A percentile compares a stretch with the other conserved stretches of the same genome.
phyloP scores from a whole-genome alignment of 331 rosid genomes.

The Rhamnella rubrinervis region DNA sequence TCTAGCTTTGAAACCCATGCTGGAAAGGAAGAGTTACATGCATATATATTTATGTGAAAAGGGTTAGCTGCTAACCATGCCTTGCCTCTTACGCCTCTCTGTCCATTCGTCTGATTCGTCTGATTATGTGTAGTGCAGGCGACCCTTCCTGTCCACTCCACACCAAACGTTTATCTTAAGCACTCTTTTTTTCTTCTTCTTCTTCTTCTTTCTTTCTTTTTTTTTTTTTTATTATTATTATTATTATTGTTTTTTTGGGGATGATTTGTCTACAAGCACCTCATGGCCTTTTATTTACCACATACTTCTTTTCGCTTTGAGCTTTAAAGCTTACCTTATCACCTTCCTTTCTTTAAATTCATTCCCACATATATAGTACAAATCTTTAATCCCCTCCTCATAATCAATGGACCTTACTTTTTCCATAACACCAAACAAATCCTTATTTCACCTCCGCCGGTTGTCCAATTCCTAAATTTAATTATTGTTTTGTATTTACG shows the following conservation, averaged over 20 bases:
- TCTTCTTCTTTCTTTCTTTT: no score
- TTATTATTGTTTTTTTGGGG: neutral
- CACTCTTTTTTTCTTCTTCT: no score
- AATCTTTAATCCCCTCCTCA: neutral
- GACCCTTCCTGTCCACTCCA: constrained; percentile 27
- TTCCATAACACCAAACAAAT: no score
- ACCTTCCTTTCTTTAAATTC: neutral
- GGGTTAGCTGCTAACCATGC: constrained; percentile 2
- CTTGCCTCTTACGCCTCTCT: constrained; percentile 34
- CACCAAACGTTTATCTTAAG: constrained; percentile 30
- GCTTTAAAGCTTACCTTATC: constrained; percentile 5
- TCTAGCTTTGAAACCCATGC: constrained; percentile 20
- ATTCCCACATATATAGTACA: neutral
- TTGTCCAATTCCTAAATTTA: no score
- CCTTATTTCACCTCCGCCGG: no score
- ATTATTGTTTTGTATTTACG: no score
- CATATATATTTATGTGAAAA: constrained; percentile 24
- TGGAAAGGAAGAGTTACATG: constrained; percentile 25
- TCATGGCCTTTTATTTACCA: constrained; percentile 3
- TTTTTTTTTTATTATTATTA: neutral
- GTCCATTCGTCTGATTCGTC: constrained; percentile 1
- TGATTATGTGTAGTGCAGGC: constrained; percentile 6
- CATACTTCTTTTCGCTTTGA: neutral
- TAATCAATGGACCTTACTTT: no score
- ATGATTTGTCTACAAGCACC: no score